These are phyloP conservation scores for Calonectria crousiana DNA, from an alignment of 2,329 filamentous ascomycete genomes.

Conservation along the genomic window DNA sequence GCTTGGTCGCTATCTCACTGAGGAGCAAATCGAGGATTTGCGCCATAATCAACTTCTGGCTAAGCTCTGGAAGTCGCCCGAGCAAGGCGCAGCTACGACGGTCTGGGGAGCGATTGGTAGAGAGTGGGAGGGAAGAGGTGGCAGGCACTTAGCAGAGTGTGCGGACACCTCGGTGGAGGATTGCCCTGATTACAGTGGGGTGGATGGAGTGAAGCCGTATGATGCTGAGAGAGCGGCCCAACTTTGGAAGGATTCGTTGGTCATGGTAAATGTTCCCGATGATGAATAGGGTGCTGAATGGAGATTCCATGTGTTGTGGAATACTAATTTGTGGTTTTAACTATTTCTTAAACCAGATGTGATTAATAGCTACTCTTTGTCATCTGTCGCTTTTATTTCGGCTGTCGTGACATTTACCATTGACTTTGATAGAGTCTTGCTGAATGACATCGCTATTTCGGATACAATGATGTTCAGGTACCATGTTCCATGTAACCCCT, in stretches of 20 bases:
- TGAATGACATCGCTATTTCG: too few relatives aligned
- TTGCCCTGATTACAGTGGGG: background rate
- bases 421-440: too few relatives aligned
- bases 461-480: too few relatives aligned
- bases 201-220: background rate
- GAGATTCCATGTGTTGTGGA: background rate
- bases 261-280: background rate
- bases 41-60: background rate
- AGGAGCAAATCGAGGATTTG: background rate
- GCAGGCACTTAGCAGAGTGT: background rate
- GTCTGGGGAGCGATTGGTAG: background rate
- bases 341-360: too few relatives aligned
- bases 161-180: background rate
- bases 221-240: background rate
- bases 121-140: background rate
- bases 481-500: too few relatives aligned
- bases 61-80: background rate
- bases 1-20: background rate
- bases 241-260: background rate
- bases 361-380: too few relatives aligned
- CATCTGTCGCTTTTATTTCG: too few relatives aligned
- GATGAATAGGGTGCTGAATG: background rate
- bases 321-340: too few relatives aligned
- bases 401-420: too few relatives aligned
- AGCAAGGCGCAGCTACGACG: background rate